Percentiles rank a stretch among this genome's conserved stretches.
phyloP scores from a whole-genome alignment of 2,329 filamentous ascomycete species.

The Diaporthe amygdali region DNA sequence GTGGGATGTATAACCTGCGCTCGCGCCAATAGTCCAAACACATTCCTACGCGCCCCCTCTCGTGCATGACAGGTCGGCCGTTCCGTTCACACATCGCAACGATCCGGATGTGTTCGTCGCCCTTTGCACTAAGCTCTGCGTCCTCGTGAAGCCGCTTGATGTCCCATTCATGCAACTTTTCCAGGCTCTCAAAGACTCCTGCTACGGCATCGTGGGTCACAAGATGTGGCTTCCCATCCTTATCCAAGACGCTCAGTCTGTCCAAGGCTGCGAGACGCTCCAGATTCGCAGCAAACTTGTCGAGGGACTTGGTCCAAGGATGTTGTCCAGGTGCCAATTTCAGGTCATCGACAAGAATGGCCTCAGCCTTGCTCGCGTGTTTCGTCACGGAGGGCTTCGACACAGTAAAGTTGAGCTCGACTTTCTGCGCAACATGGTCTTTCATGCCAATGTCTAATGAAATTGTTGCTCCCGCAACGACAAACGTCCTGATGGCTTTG shows the following conservation, averaged over 20 bases:
- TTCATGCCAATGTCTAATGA: conserved; percentile 66
- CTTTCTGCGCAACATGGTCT: conserved; percentile 66
- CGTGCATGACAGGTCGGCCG: conserved; percentile 75
- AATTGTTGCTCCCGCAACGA: conserved; percentile 67
- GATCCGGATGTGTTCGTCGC: conserved; percentile 56
- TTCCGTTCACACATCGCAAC: conserved; percentile 72
- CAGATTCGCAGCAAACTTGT: conserved; percentile 74
- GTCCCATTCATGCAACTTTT: conserved; percentile 75
- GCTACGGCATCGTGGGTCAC: conserved; percentile 80
- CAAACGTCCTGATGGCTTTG: conserved; percentile 56
- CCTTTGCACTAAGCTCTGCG: conserved; percentile 46
- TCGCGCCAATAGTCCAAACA: conserved; percentile 81
- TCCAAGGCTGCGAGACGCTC: conserved; percentile 73
- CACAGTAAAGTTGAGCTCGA: conserved; percentile 67
- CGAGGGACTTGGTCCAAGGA: conserved; percentile 72
- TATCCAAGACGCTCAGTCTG: conserved; percentile 65
- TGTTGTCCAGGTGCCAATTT: conserved; percentile 63
- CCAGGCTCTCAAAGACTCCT: conserved; percentile 74
- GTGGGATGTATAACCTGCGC: conserved; percentile 45
- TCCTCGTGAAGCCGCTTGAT: conserved; percentile 61
- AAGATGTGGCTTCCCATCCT: conserved; percentile 54
- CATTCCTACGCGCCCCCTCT: conserved; percentile 69
- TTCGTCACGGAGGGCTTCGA: conserved; percentile 62
- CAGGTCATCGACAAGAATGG: conserved; percentile 71
- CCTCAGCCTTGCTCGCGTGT: conserved; percentile 65